phyloP scores from a whole-genome alignment of 2,329 filamentous ascomycete species.

The Botrytis pseudocinerea region DNA sequence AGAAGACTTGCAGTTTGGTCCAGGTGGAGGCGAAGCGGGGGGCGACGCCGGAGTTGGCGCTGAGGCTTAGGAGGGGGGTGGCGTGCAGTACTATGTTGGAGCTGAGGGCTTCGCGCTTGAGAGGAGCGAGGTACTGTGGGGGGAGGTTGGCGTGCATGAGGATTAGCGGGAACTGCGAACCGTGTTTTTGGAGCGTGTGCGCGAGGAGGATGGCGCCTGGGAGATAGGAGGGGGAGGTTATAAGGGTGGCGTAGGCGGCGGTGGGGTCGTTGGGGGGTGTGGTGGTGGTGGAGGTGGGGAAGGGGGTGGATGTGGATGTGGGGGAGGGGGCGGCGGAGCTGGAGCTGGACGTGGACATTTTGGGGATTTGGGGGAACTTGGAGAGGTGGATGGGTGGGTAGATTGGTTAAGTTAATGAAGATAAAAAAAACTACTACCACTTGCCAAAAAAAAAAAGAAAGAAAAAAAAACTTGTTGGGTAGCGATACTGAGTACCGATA shows the following conservation, averaged over 20 bases:
- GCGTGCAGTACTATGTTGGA: not conserved
- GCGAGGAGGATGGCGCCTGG: slow-evolving; percentile 77
- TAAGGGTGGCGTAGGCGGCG: slow-evolving; percentile 54
- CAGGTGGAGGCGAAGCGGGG: slow-evolving; percentile 84
- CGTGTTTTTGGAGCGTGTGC: slow-evolving; percentile 64
- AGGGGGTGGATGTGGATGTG: not conserved
- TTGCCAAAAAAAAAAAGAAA: not conserved
- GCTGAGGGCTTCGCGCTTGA: not conserved
- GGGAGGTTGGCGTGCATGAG: slow-evolving; percentile 53
- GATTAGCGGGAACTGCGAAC: slow-evolving; percentile 70
- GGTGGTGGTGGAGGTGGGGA: not conserved
- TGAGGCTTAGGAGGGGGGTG: not conserved
- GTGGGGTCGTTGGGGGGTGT: not conserved
- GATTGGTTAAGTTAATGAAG: not conserved
- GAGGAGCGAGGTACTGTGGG: slow-evolving; percentile 47
- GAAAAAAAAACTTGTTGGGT: not conserved
- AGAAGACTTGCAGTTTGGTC: slow-evolving; percentile 80
- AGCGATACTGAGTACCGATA: not conserved
- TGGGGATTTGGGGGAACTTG: no score
- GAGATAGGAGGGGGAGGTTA: slow-evolving; percentile 79
- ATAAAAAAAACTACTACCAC: not conserved
- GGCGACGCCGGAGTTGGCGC: slow-evolving; percentile 50
- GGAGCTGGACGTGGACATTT: not conserved
- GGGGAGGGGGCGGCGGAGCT: not conserved
- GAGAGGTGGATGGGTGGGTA: no score